Evolutionary conservation across 345 rosid species (phyloP), one percentile per base, ranked within the genome.

Genomic region (Syzygium grande): DNA sequence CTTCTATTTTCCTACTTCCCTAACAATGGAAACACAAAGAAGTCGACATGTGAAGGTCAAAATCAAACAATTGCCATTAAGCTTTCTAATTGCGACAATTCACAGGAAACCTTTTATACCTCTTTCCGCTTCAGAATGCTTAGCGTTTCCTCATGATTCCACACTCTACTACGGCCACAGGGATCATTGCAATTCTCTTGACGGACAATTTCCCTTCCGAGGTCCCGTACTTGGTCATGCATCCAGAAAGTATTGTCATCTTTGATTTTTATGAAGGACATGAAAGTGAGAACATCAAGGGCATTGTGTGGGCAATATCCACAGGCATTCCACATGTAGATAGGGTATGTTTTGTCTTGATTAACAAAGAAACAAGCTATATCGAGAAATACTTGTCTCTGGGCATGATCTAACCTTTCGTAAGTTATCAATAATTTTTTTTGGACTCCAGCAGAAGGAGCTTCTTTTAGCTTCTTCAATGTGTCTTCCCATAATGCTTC

Each of bases 401-500:
- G 6, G 7, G 10, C 3, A 29, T 7, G 0, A 30, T 65, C 78
- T 16, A 65, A 30, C 23, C 2, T 65, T 7, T 65, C 78, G 15
- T 65, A 65, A 15, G 43, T 7, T 29, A 65, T 30, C 78, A 0
- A 15, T 19, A 65, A 65, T 29, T 4, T 65, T 0, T 0, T 14
- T 65, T 16, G 22, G 77, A 65, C 38, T 29, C 29, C 22, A 1
- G 0, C 1, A 0, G 22, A 9, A 65, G 41, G 78, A 30, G 78
- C 78, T 3, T 30, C 2, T 30, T 65, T 4, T 3, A 65, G 78
- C 78, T 30, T 65, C 1, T 30, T 16, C 22, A 7, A 30, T 7
- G 78, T 65, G 43, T 2, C 43, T 15, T 0, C 6, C 78, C 11
- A 65, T 0, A 29, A 6, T 16, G 0, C 1, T 4, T 7, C 9